phyloP scores from a whole-genome alignment of 805 yeast species.

The Metschnikowia cerradonensis region DNA sequence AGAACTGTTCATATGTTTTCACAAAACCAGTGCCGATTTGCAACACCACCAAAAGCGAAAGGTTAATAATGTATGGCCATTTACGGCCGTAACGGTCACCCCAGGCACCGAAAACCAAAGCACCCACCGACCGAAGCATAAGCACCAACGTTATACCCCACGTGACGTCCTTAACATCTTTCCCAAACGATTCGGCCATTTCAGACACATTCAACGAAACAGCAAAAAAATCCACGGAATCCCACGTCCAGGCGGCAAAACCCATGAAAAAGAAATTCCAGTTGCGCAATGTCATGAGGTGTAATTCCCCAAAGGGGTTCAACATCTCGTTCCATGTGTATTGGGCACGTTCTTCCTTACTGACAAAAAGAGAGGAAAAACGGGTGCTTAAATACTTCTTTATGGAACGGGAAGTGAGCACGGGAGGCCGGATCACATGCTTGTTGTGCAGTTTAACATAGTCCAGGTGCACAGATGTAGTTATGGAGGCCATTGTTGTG shows the following conservation, averaged over 20 bases:
- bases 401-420: conserved; percentile 27
- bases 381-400: conserved; percentile 41
- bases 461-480: conserved; percentile 14
- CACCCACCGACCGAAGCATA: conserved; percentile 67
- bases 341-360: conserved; percentile 38
- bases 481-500: background rate
- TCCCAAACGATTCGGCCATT: conserved; percentile 45
- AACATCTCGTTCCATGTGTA: conserved; percentile 38
- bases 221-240: conserved; percentile 60
- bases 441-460: conserved; percentile 14
- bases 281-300: conserved; percentile 21
- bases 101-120: conserved; percentile 53
- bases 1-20: conserved; percentile 50
- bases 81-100: conserved; percentile 62
- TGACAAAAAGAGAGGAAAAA: conserved; percentile 45
- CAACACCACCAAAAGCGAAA: conserved; percentile 44
- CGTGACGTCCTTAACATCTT: conserved; percentile 47
- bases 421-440: conserved; percentile 24
- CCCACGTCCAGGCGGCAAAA: conserved; percentile 60
- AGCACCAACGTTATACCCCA: conserved; percentile 71
- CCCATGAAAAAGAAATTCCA: conserved; percentile 57
- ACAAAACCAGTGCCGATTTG: conserved; percentile 66
- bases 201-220: conserved; percentile 48
- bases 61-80: conserved; percentile 50
- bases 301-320: conserved; percentile 49